These are phyloP conservation scores for Fusarium sp. DNA, from an alignment of 2,329 filamentous ascomycete species.

Conservation along the genomic window DNA sequence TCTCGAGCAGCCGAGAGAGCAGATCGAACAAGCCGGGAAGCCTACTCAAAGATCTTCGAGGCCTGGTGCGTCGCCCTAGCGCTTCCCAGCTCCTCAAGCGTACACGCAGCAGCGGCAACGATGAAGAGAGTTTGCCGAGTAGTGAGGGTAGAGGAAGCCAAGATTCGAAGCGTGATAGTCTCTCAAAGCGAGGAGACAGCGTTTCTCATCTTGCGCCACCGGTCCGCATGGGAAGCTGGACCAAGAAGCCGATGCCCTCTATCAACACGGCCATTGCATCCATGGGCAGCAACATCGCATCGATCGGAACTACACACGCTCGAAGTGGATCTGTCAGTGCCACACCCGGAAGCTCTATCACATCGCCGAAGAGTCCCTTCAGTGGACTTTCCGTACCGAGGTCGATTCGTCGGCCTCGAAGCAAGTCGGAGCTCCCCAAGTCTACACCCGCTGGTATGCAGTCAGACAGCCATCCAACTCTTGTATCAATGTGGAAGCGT, in stretches of 20 bases:
- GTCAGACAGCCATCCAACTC: slow-evolving; percentile 59
- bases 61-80: slow-evolving; percentile 67
- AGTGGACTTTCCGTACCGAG: slow-evolving; percentile 62
- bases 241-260: slow-evolving; percentile 67
- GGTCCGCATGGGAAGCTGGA: slow-evolving; percentile 66
- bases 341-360: slow-evolving; percentile 64
- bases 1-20: slow-evolving; percentile 67
- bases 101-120: slow-evolving; percentile 57
- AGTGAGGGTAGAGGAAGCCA: slow-evolving; percentile 48
- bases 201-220: slow-evolving; percentile 64
- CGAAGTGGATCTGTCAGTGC: slow-evolving; percentile 74
- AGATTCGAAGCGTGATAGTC: slow-evolving; percentile 50
- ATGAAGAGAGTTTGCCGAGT: slow-evolving; percentile 49
- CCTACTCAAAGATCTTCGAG: slow-evolving; percentile 65
- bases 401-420: slow-evolving; percentile 68
- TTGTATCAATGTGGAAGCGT: slow-evolving; percentile 67
- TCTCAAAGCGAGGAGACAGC: slow-evolving; percentile 62
- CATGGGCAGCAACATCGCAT: slow-evolving; percentile 69
- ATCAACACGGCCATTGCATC: slow-evolving; percentile 72
- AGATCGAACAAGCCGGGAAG: slow-evolving; percentile 63
- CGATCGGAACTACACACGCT: slow-evolving; percentile 70
- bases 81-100: slow-evolving; percentile 63
- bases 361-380: slow-evolving; percentile 69
- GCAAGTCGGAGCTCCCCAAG: slow-evolving; percentile 68
- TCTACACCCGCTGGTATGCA: slow-evolving; percentile 49